Evolutionary conservation across 441 rosid species (phyloP).

Genomic region (Sinapis alba): DNA sequence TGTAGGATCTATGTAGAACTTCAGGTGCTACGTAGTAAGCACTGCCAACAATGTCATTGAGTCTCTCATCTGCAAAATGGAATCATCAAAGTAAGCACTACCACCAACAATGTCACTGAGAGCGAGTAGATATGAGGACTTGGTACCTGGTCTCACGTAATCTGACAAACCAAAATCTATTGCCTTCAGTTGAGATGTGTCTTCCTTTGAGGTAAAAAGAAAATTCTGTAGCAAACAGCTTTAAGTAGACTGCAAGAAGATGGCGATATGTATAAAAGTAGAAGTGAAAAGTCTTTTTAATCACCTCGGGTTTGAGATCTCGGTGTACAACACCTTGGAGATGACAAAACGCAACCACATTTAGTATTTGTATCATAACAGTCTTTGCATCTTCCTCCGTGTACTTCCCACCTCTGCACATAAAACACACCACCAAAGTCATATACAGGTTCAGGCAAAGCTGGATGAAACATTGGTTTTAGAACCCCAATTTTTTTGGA

Average conservation of each 20-base stretch:
- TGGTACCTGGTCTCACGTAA: conserved; percentile 90
- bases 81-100: too few species aligned
- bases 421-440: background rate
- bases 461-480: too few species aligned
- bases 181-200: conserved; percentile 81
- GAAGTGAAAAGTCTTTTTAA: background rate
- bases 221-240: conserved; percentile 62
- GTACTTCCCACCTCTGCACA: conserved; percentile 90
- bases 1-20: too few species aligned
- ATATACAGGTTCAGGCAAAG: too few species aligned
- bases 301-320: conserved; percentile 98
- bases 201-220: conserved; percentile 79
- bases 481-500: too few species aligned
- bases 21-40: too few species aligned
- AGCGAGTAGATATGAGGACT: background rate
- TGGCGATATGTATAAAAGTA: too few species aligned
- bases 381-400: conserved; percentile 90
- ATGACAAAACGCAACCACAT: conserved; percentile 91
- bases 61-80: too few species aligned
- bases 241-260: background rate
- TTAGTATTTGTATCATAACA: conserved; percentile 80
- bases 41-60: too few species aligned
- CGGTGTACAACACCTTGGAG: conserved; percentile 98
- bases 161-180: conserved; percentile 98
- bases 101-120: too few species aligned